Evolutionary conservation across 768 basidiomycete species (phyloP), one percentile per base, ranked within the genome.

Genomic region (Ephemerocybe angulata): DNA sequence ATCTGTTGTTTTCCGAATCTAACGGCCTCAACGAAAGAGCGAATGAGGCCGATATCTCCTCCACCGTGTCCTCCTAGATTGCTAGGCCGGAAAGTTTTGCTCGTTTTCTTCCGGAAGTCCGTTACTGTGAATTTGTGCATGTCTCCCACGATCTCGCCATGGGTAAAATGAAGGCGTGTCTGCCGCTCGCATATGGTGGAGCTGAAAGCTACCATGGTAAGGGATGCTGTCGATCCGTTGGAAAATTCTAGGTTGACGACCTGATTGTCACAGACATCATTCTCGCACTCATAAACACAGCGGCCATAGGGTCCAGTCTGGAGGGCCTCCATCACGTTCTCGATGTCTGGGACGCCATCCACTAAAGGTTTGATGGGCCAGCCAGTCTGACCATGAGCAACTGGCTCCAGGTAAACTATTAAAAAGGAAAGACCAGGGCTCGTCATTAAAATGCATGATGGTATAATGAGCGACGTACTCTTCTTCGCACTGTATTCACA

Each of bases 221-320:
- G 89, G 0, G 89, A 89, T 12, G 81, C 89, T 0, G 93, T 94
- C 27, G 82, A 77, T 15, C 91, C 90, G 49, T 84, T 83, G 6
- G 86, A 84, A 67, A 90, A 95, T 63, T 93, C 88, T 53, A 95
- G 70, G 66, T 93, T 94, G 58, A 95, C 93, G 43, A 94, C 87
- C 70, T 94, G 92, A 60, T 95, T 85, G 69, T 95, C 92, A 62
- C 88, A 90, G 44, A 95, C 91, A 64, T 94, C 87, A 65, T 95
- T 95, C 41, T 79, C 74, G 51, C 83, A 79, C 65, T 93, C 90
- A 66, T 95, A 95, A 5, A 92, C 91, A 63, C 93, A 95, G 53
- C 75, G 70, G 0, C 93, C 93, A 56, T 93, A 93, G 17, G 86
- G 84, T 2, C 87, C 85, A 3, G 69, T 73, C 44, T 72, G 77